Evolutionary conservation across 2,329 filamentous ascomycete genomes (phyloP).

Genomic region (Curvularia eragrostidis): DNA sequence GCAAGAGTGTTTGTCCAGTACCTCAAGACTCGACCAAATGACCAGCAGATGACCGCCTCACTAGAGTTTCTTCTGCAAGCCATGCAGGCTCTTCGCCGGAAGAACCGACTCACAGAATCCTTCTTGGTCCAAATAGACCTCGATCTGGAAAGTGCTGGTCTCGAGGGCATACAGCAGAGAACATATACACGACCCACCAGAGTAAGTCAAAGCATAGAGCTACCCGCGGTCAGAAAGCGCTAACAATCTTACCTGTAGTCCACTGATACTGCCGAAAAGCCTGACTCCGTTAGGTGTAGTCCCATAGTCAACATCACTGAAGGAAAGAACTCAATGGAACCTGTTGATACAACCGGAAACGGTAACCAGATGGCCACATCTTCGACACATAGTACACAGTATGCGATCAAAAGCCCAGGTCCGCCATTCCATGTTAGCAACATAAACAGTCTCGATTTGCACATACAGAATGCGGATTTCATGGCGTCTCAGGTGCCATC

Average conservation of each 20-base stretch:
- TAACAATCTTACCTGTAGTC: slow-evolving; percentile 18
- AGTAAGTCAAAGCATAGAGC: slow-evolving; percentile 12
- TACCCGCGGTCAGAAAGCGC: not conserved
- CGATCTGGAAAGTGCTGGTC: slow-evolving; percentile 78
- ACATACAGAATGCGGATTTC: slow-evolving; percentile 25
- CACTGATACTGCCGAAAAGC: slow-evolving; percentile 27
- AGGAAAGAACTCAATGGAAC: slow-evolving; percentile 33
- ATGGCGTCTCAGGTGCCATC: slow-evolving; percentile 14
- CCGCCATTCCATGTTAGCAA: slow-evolving; percentile 36
- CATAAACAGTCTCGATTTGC: slow-evolving; percentile 32
- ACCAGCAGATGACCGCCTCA: slow-evolving; percentile 77
- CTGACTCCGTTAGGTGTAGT: slow-evolving; percentile 40
- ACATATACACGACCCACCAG: slow-evolving; percentile 44
- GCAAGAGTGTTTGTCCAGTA: slow-evolving; percentile 95
- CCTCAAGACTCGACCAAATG: slow-evolving; percentile 89
- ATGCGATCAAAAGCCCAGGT: slow-evolving; percentile 18
- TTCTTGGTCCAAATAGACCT: slow-evolving; percentile 93
- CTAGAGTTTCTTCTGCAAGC: slow-evolving; percentile 89
- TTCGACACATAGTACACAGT: slow-evolving; percentile 16
- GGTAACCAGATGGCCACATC: slow-evolving; percentile 4
- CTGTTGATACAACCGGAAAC: slow-evolving; percentile 40
- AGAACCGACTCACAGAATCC: slow-evolving; percentile 90
- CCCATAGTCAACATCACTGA: slow-evolving; percentile 47
- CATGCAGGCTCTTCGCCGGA: slow-evolving; percentile 86
- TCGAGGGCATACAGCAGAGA: slow-evolving; percentile 58